These are phyloP conservation scores for Corylus americana DNA, from an alignment of 306 rosid species.

Conservation along the genomic window DNA sequence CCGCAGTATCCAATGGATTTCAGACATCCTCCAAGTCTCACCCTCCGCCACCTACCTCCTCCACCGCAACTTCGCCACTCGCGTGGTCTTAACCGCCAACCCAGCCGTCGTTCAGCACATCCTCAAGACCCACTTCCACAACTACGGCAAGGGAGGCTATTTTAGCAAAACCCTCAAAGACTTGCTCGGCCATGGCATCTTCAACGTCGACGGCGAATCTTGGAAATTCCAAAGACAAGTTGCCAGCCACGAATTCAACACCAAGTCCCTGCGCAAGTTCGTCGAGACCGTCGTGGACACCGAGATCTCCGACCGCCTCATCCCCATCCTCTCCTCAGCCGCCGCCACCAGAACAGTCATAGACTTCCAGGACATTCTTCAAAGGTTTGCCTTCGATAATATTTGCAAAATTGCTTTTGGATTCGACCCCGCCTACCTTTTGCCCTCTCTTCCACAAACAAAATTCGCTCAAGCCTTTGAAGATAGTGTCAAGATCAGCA, in stretches of 20 bases:
- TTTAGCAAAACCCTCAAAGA: conserved; percentile 28
- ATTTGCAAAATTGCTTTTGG: conserved; percentile 69
- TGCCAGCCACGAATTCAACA: conserved; percentile 56
- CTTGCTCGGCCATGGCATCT: conserved; percentile 70
- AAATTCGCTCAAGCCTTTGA: conserved; percentile 60
- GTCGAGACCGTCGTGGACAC: conserved; percentile 57
- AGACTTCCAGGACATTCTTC: conserved; percentile 65
- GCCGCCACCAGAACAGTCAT: conserved; percentile 1
- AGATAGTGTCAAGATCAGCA: conserved; percentile 34
- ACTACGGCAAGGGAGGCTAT: conserved; percentile 48
- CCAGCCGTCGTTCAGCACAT: conserved; percentile 68
- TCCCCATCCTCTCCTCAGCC: conserved; percentile 46
- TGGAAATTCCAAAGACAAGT: conserved; percentile 76
- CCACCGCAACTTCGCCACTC: conserved; percentile 41
- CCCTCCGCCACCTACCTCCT: conserved; percentile 59
- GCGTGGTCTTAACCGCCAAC: conserved; percentile 51
- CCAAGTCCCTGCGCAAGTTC: conserved; percentile 53
- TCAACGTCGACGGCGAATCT: conserved; percentile 45
- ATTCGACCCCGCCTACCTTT: conserved; percentile 58
- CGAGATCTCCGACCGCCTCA: conserved; percentile 52
- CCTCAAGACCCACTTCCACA: conserved; percentile 59
- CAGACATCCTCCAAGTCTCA: conserved; percentile 50
- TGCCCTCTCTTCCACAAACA: conserved; percentile 48
- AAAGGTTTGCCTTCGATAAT: conserved; percentile 72
- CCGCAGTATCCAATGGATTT: conserved; percentile 53